phyloP scores from a whole-genome alignment of 169 alveolate species.

The Babesia bovis region DNA sequence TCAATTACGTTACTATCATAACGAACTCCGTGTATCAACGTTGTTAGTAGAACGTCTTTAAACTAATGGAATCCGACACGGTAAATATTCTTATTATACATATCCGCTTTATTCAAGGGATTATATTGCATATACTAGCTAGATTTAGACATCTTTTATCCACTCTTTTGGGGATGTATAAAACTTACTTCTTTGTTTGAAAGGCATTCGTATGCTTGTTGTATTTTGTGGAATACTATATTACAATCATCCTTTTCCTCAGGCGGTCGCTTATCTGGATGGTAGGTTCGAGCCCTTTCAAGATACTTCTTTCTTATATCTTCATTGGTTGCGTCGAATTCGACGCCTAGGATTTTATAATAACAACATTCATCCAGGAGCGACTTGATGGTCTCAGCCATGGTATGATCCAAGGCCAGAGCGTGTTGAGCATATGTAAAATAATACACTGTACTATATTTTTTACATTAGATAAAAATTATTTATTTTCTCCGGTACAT shows the following conservation, averaged over 20 bases:
- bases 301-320: constrained; percentile 85
- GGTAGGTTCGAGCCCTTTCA: constrained; percentile 79
- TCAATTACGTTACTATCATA: not conserved
- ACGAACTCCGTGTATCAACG: too few relatives aligned
- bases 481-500: constrained; percentile 37
- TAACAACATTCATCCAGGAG: constrained; percentile 58
- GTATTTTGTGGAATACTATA: constrained; percentile 78
- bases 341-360: constrained; percentile 82
- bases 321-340: constrained; percentile 72
- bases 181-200: constrained; percentile 29
- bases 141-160: too few relatives aligned
- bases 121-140: too few relatives aligned
- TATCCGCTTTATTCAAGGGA: too few relatives aligned
- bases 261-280: constrained; percentile 83
- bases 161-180: too few relatives aligned
- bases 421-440: not conserved
- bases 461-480: constrained; percentile 5
- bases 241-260: constrained; percentile 76
- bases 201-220: constrained; percentile 80
- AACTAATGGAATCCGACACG: too few relatives aligned
- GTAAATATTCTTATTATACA: too few relatives aligned
- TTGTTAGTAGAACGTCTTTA: too few relatives aligned
- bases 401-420: not conserved
- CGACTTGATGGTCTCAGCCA: constrained; percentile 8
- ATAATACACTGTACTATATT: not conserved